Evolutionary conservation across 768 basidiomycete genomes (phyloP), one percentile per base, ranked within the genome.

Genomic region (Dioszegia aurantiaca): DNA sequence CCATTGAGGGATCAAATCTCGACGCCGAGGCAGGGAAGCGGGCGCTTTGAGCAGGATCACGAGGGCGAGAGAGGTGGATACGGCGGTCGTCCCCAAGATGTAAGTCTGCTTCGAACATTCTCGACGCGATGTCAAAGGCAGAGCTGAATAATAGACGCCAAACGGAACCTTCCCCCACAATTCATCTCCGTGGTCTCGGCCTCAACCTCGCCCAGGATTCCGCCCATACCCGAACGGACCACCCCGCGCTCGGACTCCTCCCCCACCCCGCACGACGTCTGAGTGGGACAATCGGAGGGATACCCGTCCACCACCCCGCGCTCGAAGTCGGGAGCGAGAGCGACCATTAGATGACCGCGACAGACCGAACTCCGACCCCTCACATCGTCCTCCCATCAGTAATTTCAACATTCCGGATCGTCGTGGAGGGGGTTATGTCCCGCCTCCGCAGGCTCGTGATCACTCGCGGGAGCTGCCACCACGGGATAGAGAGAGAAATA

Each of bases 191-290:
- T 58, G 46, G 44, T 31, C 36, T 6, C 45, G 47, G 2, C 45
- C 45, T 37, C 36, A 44, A 14, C 47, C 36, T 24, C 51, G 51
- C 21, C 19, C 19, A 21, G 36, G 24, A 2, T 53, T 40, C 23
- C 51, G 51, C 16, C 23, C 51, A 27, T 40, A 53, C 37, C 37
- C 51, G n/a, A 39, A 26, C 27, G 52, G 46, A 26, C 45, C 24
- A 4, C 45, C 44, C 33, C 48, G 60, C 23, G 55, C 54, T 24
- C 60, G 62, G 23, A 63, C 67, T 16, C 67, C 67, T 5, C 65
- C 67, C 16, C 67, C 67, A 12, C 56, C 61, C 39, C 49, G 60
- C 14, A 56, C 62, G 26, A 9, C 30, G 9, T 36, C 55, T 3
- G 55, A 48, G 5, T 56, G 55, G 55, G 55, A 47, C 26, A 6